Evolutionary conservation across 2,329 filamentous ascomycete species (phyloP).

Genomic region (Sporothrix inflata): DNA sequence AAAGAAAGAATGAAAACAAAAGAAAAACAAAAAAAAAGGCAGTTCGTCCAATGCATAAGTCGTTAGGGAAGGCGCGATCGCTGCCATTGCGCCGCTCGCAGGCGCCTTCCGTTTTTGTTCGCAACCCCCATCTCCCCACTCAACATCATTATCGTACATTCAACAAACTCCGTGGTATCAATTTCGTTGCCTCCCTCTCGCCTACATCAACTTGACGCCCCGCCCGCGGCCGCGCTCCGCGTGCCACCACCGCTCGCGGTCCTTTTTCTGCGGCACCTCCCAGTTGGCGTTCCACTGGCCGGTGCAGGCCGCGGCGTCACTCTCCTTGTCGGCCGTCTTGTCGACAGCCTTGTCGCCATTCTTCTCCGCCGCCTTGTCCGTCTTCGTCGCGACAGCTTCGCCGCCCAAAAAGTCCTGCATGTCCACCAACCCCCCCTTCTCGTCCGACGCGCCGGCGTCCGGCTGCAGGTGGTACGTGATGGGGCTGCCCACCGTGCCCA

Average conservation of each 20-base stretch:
- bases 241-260: conserved; percentile 43
- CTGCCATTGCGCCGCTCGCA: too few relatives aligned
- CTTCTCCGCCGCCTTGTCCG: conserved; percentile 12
- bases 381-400: conserved; percentile 30
- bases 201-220: conserved; percentile 31
- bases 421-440: conserved; percentile 59
- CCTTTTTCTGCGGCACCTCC: conserved; percentile 41
- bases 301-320: conserved; percentile 35
- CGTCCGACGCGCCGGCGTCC: conserved; percentile 59
- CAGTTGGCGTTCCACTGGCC: conserved; percentile 43
- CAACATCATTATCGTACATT: conserved; percentile 6
- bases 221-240: conserved; percentile 43
- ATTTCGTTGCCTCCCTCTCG: neutral
- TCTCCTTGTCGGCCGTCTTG: too few relatives aligned
- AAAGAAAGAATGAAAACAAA: neutral
- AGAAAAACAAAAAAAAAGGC: neutral
- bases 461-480: conserved; percentile 65
- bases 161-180: neutral
- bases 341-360: neutral
- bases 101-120: conserved; percentile 4
- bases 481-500: conserved; percentile 61
- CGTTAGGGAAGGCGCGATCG: neutral
- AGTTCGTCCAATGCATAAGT: neutral
- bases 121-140: neutral
- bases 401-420: conserved; percentile 53